Percentiles rank a stretch among this genome's conserved stretches.
Evolutionary conservation across 306 rosid genomes (phyloP).

Genomic region (Prunus davidiana): DNA sequence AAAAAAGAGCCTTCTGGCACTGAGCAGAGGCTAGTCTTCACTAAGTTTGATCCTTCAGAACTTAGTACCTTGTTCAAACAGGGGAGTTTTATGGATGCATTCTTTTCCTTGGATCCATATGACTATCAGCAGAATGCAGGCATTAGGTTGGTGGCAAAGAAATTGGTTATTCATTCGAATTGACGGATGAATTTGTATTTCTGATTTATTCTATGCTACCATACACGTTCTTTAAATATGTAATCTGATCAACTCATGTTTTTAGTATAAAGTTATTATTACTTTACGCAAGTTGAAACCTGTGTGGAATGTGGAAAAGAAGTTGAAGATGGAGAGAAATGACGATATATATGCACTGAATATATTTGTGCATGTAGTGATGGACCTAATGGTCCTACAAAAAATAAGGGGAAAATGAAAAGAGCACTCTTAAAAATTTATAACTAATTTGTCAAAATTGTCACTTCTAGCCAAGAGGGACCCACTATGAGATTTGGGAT

Average conservation of each 20-base stretch:
- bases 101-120: constrained; percentile 75
- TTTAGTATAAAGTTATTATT: not conserved
- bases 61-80: constrained; percentile 56
- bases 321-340: no score
- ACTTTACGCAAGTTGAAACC: no score
- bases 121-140: constrained; percentile 87
- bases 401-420: not conserved
- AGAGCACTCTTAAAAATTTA: not conserved
- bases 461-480: not conserved
- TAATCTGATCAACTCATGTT: not conserved
- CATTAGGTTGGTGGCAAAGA: constrained; percentile 73
- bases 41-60: constrained; percentile 66
- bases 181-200: constrained; percentile 23
- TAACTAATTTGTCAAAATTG: not conserved
- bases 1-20: constrained; percentile 65
- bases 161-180: constrained; percentile 61
- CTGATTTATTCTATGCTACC: not conserved
- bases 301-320: no score
- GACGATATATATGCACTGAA: no score
- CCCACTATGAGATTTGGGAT: not conserved
- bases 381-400: no score
- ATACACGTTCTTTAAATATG: not conserved
- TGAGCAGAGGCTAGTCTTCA: constrained; percentile 58
- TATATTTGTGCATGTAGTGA: no score
- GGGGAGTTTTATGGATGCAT: constrained; percentile 68